A percentile compares a stretch with the other conserved stretches of the same genome.
phyloP scores from a whole-genome alignment of 2,329 filamentous ascomycete genomes.

The Chaetomium sp. region DNA sequence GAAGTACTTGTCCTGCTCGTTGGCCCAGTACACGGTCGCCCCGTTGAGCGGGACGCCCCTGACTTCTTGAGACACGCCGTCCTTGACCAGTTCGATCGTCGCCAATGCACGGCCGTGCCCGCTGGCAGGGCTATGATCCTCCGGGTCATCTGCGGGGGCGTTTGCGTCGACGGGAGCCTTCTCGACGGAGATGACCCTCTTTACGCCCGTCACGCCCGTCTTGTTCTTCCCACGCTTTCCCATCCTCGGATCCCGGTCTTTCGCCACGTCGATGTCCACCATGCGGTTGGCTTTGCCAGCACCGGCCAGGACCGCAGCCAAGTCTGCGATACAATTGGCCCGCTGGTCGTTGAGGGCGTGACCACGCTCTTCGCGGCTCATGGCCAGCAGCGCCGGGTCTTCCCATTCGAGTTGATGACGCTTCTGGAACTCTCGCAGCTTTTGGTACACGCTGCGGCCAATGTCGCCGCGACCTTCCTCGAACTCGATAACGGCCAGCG shows the following conservation, averaged over 20 bases:
- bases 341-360: conserved; percentile 52
- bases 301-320: conserved; percentile 52
- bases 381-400: conserved; percentile 34
- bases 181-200: not conserved
- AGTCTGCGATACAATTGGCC: conserved; percentile 56
- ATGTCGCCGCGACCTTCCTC: conserved; percentile 43
- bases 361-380: conserved; percentile 41
- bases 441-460: conserved; percentile 55
- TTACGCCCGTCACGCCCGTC: not conserved
- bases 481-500: conserved; percentile 55
- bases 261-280: not conserved
- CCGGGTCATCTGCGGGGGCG: conserved; percentile 8
- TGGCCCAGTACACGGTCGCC: conserved; percentile 47
- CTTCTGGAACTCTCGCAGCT: conserved; percentile 57
- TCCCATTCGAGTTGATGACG: conserved; percentile 58
- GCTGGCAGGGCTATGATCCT: too few species aligned
- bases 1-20: conserved; percentile 41
- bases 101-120: too few species aligned
- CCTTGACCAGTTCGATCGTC: too few species aligned
- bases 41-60: conserved; percentile 5
- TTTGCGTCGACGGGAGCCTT: conserved; percentile 27
- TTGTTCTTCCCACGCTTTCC: not conserved
- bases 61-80: too few species aligned
- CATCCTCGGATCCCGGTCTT: not conserved
- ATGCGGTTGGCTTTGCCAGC: conserved; percentile 44